A percentile compares a stretch with the other conserved stretches of the same genome.
Evolutionary conservation across 2,329 filamentous ascomycete species (phyloP).

Genomic region (Alternaria arborescens): DNA sequence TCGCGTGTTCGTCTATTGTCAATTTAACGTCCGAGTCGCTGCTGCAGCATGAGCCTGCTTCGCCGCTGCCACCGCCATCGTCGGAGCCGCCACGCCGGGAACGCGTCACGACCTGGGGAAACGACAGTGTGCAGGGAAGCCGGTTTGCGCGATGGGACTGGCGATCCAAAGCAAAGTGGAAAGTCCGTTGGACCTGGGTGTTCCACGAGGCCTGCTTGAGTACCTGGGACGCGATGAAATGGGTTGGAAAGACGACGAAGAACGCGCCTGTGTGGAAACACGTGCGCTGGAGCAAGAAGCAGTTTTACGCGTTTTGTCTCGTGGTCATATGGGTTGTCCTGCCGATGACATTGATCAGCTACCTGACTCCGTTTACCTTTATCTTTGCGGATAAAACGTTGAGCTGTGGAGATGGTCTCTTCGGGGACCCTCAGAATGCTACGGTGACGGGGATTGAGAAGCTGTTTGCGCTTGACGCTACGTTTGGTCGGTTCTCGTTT

Average conservation of each 20-base stretch:
- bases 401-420: slow-evolving; percentile 17
- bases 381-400: slow-evolving; percentile 27
- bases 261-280: slow-evolving; percentile 7
- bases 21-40: slow-evolving; percentile 1
- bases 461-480: slow-evolving; percentile 41
- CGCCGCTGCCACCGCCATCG: neutral
- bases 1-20: neutral
- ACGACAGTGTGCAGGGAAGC: slow-evolving; percentile 1
- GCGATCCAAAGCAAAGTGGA: slow-evolving; percentile 1
- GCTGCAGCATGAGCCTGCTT: too few species aligned
- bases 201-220: slow-evolving; percentile 1
- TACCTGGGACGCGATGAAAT: neutral
- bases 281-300: slow-evolving; percentile 12
- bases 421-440: slow-evolving; percentile 20
- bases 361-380: slow-evolving; percentile 10
- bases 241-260: neutral
- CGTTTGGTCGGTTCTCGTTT: slow-evolving; percentile 38
- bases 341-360: slow-evolving; percentile 21
- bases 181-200: slow-evolving; percentile 5
- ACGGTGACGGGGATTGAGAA: slow-evolving; percentile 34
- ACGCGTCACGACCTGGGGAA: slow-evolving; percentile 14
- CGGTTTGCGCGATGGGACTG: neutral
- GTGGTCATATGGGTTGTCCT: slow-evolving; percentile 15
- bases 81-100: neutral
- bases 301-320: slow-evolving; percentile 21